A percentile compares a stretch with the other conserved stretches of the same genome.
Evolutionary conservation across 2,329 filamentous ascomycete genomes (phyloP).

Genomic region (Trichophyton equinum): DNA sequence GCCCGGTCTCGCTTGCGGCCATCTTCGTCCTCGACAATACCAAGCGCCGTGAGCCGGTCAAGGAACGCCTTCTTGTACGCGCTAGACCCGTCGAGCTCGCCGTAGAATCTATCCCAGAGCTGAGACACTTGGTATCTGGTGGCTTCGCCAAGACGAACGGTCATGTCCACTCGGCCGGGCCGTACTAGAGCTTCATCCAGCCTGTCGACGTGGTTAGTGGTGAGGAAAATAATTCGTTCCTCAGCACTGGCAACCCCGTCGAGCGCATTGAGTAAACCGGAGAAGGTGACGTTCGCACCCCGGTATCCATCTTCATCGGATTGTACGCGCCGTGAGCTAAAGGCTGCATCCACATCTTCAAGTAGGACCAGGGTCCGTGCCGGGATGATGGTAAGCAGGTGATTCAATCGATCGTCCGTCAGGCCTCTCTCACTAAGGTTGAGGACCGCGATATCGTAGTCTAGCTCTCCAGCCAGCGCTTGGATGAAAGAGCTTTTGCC

Average conservation of each 20-base stretch:
- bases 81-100: conserved; percentile 58
- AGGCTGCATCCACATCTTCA: conserved; percentile 86
- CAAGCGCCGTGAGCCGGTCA: conserved; percentile 53
- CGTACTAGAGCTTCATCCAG: conserved; percentile 81
- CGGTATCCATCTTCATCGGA: conserved; percentile 70
- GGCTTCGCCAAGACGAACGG: conserved; percentile 75
- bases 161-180: conserved; percentile 89
- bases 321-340: conserved; percentile 60
- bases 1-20: conserved; percentile 36
- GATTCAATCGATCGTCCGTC: conserved; percentile 78
- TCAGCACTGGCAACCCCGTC: conserved; percentile 93
- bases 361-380: conserved; percentile 69
- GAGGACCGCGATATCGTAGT: conserved; percentile 85
- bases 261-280: conserved; percentile 69
- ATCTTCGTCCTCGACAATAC: conserved; percentile 50
- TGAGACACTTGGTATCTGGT: conserved; percentile 69
- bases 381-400: conserved; percentile 73
- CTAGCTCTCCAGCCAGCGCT: conserved; percentile 79
- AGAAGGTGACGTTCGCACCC: conserved; percentile 86
- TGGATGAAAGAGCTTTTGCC: conserved; percentile 96
- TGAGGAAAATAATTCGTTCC: conserved; percentile 85
- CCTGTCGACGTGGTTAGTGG: conserved; percentile 84
- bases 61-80: conserved; percentile 57
- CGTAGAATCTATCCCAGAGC: conserved; percentile 94
- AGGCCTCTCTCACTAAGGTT: conserved; percentile 82